Conservation (phyloP, 495 filamentous ascomycete species). For the Chlorociboria aeruginascens region DNA sequence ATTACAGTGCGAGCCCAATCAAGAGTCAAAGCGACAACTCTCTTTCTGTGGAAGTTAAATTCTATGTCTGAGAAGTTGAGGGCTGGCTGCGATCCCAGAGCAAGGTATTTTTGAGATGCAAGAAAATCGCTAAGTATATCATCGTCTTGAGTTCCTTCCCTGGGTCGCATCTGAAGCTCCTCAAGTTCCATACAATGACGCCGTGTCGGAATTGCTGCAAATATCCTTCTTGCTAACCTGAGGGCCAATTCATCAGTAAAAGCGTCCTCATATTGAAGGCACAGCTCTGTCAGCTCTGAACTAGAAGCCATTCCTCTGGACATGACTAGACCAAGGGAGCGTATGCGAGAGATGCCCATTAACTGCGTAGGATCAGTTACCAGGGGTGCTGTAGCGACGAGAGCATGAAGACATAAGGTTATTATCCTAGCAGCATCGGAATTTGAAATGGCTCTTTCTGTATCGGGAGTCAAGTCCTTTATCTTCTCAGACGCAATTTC, state of each 20-base stretch:
- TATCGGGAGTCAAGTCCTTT: constrained; percentile 16
- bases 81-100: constrained; percentile 25
- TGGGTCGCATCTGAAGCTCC: constrained; percentile 10
- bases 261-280: constrained; percentile 42
- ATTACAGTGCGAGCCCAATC: constrained; percentile 72
- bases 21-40: constrained; percentile 45
- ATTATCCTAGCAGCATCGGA: constrained; percentile 36
- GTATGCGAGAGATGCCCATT: constrained; percentile 39
- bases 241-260: constrained; percentile 39
- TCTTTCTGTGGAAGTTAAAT: constrained; percentile 34
- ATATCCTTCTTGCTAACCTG: constrained; percentile 35
- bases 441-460: constrained; percentile 19
- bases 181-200: constrained; percentile 33
- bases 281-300: constrained; percentile 21
- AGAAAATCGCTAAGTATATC: constrained; percentile 35
- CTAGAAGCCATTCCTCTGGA: constrained; percentile 22
- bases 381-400: constrained; percentile 39
- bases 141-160: constrained; percentile 22
- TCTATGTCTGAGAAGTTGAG: constrained; percentile 36
- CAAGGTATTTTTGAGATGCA: constrained; percentile 34
- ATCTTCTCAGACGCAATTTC: constrained; percentile 27
- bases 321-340: constrained; percentile 30
- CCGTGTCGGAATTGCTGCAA: constrained; percentile 37
- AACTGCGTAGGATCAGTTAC: constrained; percentile 29
- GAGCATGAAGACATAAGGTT: constrained; percentile 40